These are phyloP conservation scores for Diutina mesorugosa DNA, from an alignment of 1,139 yeast genomes.

Conservation along the genomic window DNA sequence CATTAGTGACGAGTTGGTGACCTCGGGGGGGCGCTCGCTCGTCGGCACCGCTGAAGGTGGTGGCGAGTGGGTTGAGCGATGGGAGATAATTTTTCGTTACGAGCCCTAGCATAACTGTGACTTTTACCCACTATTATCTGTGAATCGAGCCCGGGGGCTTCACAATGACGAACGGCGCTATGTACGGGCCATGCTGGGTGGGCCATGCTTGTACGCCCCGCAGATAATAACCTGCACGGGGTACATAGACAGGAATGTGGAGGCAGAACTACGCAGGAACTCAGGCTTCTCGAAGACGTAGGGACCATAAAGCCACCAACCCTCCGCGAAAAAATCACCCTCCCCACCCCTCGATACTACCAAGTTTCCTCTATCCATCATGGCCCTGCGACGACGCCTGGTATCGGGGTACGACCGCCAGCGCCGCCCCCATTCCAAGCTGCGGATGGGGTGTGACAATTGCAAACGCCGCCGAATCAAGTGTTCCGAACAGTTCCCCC, in stretches of 20 bases:
- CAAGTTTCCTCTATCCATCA: background rate
- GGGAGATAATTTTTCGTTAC: too few species aligned
- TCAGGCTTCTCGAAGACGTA: background rate
- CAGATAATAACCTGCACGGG: background rate
- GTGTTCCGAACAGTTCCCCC: slow-evolving; percentile 1
- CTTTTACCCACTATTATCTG: background rate
- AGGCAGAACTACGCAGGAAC: background rate
- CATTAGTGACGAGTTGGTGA: too few species aligned
- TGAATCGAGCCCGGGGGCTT: background rate
- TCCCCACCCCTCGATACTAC: background rate
- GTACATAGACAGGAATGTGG: background rate
- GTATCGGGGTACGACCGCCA: background rate
- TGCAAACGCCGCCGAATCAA: background rate
- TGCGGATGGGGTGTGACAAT: background rate
- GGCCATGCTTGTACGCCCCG: background rate
- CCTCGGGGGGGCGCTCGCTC: too few species aligned
- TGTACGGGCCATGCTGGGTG: background rate
- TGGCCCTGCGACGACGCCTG: background rate
- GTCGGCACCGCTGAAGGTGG: too few species aligned
- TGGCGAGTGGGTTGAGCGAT: too few species aligned
- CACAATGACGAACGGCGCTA: background rate
- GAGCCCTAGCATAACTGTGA: too few species aligned
- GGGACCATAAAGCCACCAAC: background rate
- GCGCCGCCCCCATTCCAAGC: slow-evolving; percentile 1
- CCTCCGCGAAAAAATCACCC: background rate